Base-by-base conservation (phyloP, 2,329 filamentous ascomycete species). In the Cryphonectria naterciae region DNA sequence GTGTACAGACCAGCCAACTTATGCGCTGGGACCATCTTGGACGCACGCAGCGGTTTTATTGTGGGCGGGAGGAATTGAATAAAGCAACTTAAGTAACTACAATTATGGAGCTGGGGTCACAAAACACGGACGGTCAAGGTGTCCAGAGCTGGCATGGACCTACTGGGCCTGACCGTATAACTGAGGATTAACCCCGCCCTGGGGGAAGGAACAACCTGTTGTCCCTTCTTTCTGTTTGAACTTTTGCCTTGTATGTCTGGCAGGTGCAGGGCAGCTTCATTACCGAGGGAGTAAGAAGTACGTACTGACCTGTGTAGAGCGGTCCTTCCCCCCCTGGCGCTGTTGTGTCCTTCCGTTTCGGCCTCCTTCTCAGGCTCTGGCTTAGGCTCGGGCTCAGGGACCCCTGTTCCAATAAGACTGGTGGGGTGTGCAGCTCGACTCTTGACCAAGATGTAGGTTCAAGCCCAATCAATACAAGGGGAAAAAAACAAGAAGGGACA, bases 21-120 rank as follows among this genome's bases (percentile, higher is more conserved):
- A n/a, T 61, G 32, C 58, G 35, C 32, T 61, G 32, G 58, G 58
- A 39, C 39, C 58, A 49, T 68, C 37, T 70, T 70, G 68, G 64
- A 66, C 56, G 35, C 39, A 22, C 15, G 62, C 19, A 11, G n/a
- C 25, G 25, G 11, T 6, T 28, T 28, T 28, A 28, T 35, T 58
- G 54, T 58, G 54, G 54, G 54, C 19, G 54, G 4, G 54, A 58
- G 54, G 54, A 58, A 32, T 17, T 17, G 25, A 17, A 17, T 8
- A 32, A 32, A 39, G 37, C 10, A 32, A 32, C 32, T 32, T 32
- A 3, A 32, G n/a, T 28, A 25, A 43, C 46, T 56, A 6, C 25
- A 13, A 56, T 32, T 19, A 32, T 32, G 54, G 25, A 58, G 54
- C 25, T 58, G 54, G 54, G 43, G 22, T 7, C 46, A 49, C 46